Percentiles rank a stretch among this genome's conserved stretches.
Conservation (phyloP, 2,329 filamentous ascomycete genomes). For the Fusarium torulosum region DNA sequence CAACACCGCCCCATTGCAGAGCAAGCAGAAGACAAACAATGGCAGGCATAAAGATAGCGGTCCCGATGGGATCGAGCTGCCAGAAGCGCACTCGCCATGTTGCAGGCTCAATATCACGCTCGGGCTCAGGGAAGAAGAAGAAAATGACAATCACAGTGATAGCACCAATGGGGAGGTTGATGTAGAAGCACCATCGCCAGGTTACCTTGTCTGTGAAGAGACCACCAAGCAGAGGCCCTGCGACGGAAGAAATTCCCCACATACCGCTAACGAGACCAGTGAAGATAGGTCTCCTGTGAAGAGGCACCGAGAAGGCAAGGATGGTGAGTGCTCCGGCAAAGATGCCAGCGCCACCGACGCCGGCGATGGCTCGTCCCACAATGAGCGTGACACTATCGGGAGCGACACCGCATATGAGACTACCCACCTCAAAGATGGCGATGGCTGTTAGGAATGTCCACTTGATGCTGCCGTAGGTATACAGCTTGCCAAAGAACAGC, state of each 20-base stretch:
- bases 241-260: conserved; percentile 60
- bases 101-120: conserved; percentile 42
- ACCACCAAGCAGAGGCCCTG: conserved; percentile 53
- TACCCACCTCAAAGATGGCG: conserved; percentile 59
- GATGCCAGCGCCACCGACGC: conserved; percentile 59
- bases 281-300: conserved; percentile 52
- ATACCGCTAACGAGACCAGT: conserved; percentile 57
- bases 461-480: conserved; percentile 61
- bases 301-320: conserved; percentile 55
- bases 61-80: conserved; percentile 51
- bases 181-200: conserved; percentile 59
- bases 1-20: conserved; percentile 62
- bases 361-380: conserved; percentile 53
- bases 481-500: conserved; percentile 58
- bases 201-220: conserved; percentile 53
- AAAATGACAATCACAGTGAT: conserved; percentile 52
- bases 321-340: conserved; percentile 61
- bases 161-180: conserved; percentile 56
- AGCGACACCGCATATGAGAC: conserved; percentile 55
- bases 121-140: conserved; percentile 46
- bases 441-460: conserved; percentile 56
- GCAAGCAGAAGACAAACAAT: conserved; percentile 63
- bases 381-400: conserved; percentile 53
- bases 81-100: conserved; percentile 45
- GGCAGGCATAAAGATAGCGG: conserved; percentile 51